Evolutionary conservation across 306 rosid species (phyloP).

Genomic region (Trifolium pratense): DNA sequence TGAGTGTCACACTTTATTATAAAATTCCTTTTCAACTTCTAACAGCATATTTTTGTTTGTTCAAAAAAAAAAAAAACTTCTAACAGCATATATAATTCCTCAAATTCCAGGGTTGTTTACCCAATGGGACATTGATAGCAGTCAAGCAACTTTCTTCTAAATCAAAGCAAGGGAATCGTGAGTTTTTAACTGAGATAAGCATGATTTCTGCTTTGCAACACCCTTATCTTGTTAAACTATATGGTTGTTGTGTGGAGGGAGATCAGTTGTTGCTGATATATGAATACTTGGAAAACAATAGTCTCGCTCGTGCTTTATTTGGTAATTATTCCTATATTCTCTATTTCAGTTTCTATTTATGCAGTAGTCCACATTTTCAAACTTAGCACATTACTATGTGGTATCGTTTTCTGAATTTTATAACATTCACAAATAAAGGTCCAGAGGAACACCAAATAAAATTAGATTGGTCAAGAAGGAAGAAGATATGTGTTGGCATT

Average conservation of each 20-base stretch:
- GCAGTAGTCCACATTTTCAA: neutral
- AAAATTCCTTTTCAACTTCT: neutral
- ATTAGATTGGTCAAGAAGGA: neutral
- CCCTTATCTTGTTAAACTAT: neutral
- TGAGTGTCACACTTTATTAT: neutral
- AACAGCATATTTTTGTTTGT: too few relatives aligned
- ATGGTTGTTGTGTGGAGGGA: neutral
- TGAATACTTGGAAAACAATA: neutral
- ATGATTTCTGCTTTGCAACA: neutral
- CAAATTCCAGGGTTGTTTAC: slow-evolving; percentile 37
- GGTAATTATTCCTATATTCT: neutral
- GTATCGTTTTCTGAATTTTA: neutral
- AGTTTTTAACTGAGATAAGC: neutral
- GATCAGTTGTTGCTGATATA: neutral
- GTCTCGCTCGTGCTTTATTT: neutral
- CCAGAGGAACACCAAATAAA: neutral
- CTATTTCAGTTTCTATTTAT: neutral
- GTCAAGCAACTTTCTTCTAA: neutral
- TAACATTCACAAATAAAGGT: neutral
- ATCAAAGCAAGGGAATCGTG: neutral
- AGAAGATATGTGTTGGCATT: neutral
- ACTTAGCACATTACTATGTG: neutral
- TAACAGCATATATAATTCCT: neutral
- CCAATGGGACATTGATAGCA: neutral
- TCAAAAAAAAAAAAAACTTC: too few relatives aligned